Evolutionary conservation across 257 asterid species (phyloP).

Genomic region (Scutellaria baicalensis): DNA sequence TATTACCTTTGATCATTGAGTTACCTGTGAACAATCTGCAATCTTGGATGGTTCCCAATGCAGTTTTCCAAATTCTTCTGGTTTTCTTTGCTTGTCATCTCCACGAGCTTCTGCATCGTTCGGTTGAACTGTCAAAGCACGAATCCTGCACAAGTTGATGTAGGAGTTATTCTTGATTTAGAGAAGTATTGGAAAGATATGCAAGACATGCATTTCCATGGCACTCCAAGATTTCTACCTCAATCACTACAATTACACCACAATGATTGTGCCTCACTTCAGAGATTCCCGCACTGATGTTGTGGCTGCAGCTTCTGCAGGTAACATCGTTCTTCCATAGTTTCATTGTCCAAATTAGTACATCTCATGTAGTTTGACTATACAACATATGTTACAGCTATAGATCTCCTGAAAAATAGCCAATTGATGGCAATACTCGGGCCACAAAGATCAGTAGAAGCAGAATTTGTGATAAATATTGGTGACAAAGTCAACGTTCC

Average conservation of each 20-base stretch:
- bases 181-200: slow-evolving; percentile 21
- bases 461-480: slow-evolving; percentile 37
- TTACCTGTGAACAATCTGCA: not conserved
- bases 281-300: slow-evolving; percentile 24
- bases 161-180: slow-evolving; percentile 39
- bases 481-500: slow-evolving; percentile 41
- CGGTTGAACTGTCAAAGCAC: not conserved
- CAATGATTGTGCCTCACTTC: slow-evolving; percentile 28
- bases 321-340: not conserved
- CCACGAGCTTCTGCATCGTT: slow-evolving; percentile 2
- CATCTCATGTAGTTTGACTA: not conserved
- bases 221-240: slow-evolving; percentile 37
- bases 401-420: slow-evolving; percentile 38
- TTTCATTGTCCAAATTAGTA: not conserved
- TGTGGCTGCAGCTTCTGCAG: slow-evolving; percentile 33
- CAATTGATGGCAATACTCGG: slow-evolving; percentile 44
- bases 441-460: slow-evolving; percentile 34
- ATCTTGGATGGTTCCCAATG: slow-evolving; percentile 4
- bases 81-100: not conserved
- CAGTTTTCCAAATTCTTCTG: not conserved
- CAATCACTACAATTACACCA: slow-evolving; percentile 4
- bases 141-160: slow-evolving; percentile 17
- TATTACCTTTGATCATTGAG: too few relatives aligned
- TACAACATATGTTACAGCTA: slow-evolving; percentile 24
- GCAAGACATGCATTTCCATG: slow-evolving; percentile 24